These are phyloP conservation scores for Penicillium bialowiezense DNA, from an alignment of 495 filamentous ascomycete genomes.

Conservation along the genomic window DNA sequence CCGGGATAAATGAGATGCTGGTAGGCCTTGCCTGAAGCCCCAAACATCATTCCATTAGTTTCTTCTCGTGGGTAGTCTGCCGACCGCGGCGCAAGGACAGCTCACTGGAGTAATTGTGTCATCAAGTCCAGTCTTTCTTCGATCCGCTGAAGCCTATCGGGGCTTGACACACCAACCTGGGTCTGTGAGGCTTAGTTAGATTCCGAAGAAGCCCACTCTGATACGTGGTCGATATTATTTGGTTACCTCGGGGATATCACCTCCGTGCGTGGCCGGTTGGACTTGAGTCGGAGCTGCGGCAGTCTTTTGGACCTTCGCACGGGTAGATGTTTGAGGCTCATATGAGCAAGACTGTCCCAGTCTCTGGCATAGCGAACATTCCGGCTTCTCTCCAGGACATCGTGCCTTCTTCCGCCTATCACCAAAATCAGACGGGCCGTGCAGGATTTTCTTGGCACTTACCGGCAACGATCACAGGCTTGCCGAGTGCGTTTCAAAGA, in stretches of 20 bases:
- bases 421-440: neutral
- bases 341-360: constrained; percentile 35
- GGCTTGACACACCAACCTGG: neutral
- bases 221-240: neutral
- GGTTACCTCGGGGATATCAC: neutral
- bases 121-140: constrained; percentile 26
- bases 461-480: constrained; percentile 41
- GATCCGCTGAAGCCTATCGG: constrained; percentile 18
- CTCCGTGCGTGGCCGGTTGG: neutral
- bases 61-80: no score
- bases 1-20: neutral
- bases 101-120: constrained; percentile 19
- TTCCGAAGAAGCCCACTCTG: neutral
- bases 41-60: no score
- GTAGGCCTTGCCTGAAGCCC: constrained; percentile 13
- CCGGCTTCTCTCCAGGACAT: constrained; percentile 40
- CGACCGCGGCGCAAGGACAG: no score
- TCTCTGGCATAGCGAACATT: constrained; percentile 35
- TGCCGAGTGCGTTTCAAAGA: constrained; percentile 35
- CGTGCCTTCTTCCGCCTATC: constrained; percentile 38
- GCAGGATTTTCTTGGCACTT: constrained; percentile 1
- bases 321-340: constrained; percentile 11
- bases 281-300: neutral
- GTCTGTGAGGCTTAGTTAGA: neutral
- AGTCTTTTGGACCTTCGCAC: neutral